A percentile compares a stretch with the other conserved stretches of the same genome.
Evolutionary conservation across 2,329 filamentous ascomycete species (phyloP).

Genomic region (Ophiostoma quercus): DNA sequence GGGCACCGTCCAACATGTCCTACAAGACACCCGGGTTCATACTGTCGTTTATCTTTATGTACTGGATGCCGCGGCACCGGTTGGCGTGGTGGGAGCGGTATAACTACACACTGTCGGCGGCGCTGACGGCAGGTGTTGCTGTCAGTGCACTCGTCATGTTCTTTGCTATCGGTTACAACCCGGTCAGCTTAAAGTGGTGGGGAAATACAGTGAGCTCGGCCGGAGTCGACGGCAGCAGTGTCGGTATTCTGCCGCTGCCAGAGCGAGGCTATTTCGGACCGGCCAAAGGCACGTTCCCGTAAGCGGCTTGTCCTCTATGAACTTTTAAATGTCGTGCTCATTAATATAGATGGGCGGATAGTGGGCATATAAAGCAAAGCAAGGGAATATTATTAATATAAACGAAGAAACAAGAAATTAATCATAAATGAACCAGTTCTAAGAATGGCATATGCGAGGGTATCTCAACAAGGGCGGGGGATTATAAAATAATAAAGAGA

Average conservation of each 20-base stretch:
- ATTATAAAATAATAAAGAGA: background rate
- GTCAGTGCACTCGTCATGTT: constrained; percentile 67
- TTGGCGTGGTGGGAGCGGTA: constrained; percentile 72
- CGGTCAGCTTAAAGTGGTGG: constrained; percentile 40
- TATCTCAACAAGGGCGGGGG: background rate
- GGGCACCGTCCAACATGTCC: constrained; percentile 65
- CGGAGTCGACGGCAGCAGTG: constrained; percentile 33
- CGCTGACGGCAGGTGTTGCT: constrained; percentile 62
- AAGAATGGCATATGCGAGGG: background rate
- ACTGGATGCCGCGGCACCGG: constrained; percentile 58
- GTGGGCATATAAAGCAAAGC: background rate
- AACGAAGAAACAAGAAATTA: background rate
- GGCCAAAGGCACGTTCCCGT: constrained; percentile 23
- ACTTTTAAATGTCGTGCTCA: background rate
- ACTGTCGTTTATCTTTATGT: constrained; percentile 64
- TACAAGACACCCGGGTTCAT: constrained; percentile 67
- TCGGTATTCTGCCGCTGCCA: constrained; percentile 32
- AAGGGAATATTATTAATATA: background rate
- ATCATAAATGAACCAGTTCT: background rate
- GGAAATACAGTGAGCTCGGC: constrained; percentile 36
- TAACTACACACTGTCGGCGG: constrained; percentile 70
- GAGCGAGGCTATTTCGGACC: constrained; percentile 36
- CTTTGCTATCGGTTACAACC: constrained; percentile 51
- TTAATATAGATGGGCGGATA: background rate
- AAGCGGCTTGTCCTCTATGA: background rate